Base-by-base conservation (phyloP, 2,329 filamentous ascomycete genomes). In the Arthrobotrys pseudoclavata region DNA sequence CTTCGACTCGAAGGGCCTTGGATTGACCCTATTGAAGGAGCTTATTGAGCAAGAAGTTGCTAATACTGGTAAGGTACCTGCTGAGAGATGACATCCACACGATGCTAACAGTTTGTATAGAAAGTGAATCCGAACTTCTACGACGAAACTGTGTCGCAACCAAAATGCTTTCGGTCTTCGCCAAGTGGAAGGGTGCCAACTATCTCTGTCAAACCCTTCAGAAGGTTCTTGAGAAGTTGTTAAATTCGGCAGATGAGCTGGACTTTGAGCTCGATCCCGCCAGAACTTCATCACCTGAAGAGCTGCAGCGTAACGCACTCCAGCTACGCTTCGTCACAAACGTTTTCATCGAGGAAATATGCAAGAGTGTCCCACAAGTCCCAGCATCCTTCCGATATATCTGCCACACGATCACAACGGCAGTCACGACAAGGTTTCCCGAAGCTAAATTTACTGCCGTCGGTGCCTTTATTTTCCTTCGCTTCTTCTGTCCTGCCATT, bases 381-480 rank as follows among this genome's bases (percentile, higher is more conserved):
- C 90, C 90, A 0, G 82, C 87, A 3, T 87, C 89, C 6, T 91
- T 92, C 82, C 86, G 89, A 71, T 90, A 87, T 80, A 91, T 92
- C 47, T 92, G 90, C 82, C 88, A 86, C 80, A 91, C 91, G 85
- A 91, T 91, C 79, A 89, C 88, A 12, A 84, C 87, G 15, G 87
- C 89, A n/a, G 90, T 91, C 0, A 86, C 89, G 81, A 86, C 86
- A 29, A 86, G 88, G 34, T 92, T 91, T 80, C 89, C 88, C 0
- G 90, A 91, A 75, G 89, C 90, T 4, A 92, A 91, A 82, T 92
- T 91, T 81, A 92, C 90, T 0, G 90, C 90, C 2, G 90, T 92
- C 13, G 90, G 90, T 0, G 89, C 90, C 0, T 92, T 92, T 81
- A 89, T 92, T 71, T 92, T 92, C 81, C 85, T 92, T 24, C 87